Base-by-base conservation (phyloP, 179 eudicot genomes). In the Heliamphora ciliata region DNA sequence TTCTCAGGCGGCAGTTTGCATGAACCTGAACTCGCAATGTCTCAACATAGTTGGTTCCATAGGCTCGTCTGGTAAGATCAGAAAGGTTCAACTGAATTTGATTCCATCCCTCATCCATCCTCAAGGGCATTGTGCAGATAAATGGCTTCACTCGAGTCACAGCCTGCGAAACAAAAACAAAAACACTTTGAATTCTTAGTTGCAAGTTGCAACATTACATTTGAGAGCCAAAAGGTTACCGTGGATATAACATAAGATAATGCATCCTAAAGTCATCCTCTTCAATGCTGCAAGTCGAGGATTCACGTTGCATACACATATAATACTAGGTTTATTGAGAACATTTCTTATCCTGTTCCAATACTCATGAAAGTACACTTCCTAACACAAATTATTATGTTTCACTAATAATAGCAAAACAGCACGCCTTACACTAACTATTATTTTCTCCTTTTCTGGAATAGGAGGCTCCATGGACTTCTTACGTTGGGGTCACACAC, bases 51-150 rank as follows among this genome's bases (percentile, higher is more conserved):
- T 96, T 96, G 66, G 99, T 96, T 81, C 99, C 99, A 83, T 96
- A 96, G 60, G 99, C 99, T 73, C 99, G 88, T 83, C 94, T 88
- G 56, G 98, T 94, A 81, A 90, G 89, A 87, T 96, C 99, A 72
- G 94, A 88, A 55, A 96, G 96, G 86, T 96, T 96, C 84, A 96
- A 85, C 88, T 96, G 99, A 78, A 96, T 94, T 86, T 96, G 99
- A 85, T 96, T 96, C 99, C 99, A 96, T 58, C 97, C 99, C 73
- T 96, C 99, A 86, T 96, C 99, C 97, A 96, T 76, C 82, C 87
- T 91, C 89, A 96, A 89, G 46, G 99, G 99, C 99, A 96, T 96
- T 40, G 99, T 96, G 92, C 99, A 96, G 74, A 96, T 96, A 83
- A 86, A 96, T 55, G 99, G 99, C 81, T 96, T 94, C 82, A 96